Evolutionary conservation across 768 basidiomycete genomes (phyloP).

Genomic region (Suillus bovinus): DNA sequence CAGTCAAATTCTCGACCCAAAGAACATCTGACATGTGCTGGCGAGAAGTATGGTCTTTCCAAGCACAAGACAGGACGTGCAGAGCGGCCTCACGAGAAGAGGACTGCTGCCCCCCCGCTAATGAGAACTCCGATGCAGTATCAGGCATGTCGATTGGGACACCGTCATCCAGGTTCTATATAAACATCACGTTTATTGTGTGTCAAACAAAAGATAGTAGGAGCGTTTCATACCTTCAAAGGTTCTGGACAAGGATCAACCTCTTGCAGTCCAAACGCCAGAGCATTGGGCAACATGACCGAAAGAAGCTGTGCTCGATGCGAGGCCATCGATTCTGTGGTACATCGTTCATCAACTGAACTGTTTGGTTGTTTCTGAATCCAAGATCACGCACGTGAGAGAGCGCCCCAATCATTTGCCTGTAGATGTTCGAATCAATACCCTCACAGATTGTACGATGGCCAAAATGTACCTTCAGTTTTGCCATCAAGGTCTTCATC

Average conservation of each 20-base stretch:
- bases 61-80: slow-evolving; percentile 25
- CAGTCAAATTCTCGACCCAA: slow-evolving; percentile 42
- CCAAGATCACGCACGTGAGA: slow-evolving; percentile 49
- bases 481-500: slow-evolving; percentile 67
- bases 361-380: neutral
- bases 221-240: slow-evolving; percentile 42
- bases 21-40: slow-evolving; percentile 37
- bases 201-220: neutral
- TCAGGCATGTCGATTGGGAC: slow-evolving; percentile 38
- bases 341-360: neutral
- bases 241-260: slow-evolving; percentile 46
- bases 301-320: slow-evolving; percentile 47
- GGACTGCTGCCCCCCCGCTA: slow-evolving; percentile 3
- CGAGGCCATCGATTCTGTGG: slow-evolving; percentile 46
- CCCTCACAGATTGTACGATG: neutral
- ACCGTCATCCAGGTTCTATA: slow-evolving; percentile 56
- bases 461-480: slow-evolving; percentile 48
- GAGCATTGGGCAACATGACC: slow-evolving; percentile 44
- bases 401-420: slow-evolving; percentile 66
- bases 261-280: slow-evolving; percentile 49
- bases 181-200: neutral
- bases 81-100: neutral
- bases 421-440: slow-evolving; percentile 17
- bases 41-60: slow-evolving; percentile 35
- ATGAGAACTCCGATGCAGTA: slow-evolving; percentile 37